Conservation (phyloP, 2,329 filamentous ascomycete species). For the Neodidymelliopsis sp. region DNA sequence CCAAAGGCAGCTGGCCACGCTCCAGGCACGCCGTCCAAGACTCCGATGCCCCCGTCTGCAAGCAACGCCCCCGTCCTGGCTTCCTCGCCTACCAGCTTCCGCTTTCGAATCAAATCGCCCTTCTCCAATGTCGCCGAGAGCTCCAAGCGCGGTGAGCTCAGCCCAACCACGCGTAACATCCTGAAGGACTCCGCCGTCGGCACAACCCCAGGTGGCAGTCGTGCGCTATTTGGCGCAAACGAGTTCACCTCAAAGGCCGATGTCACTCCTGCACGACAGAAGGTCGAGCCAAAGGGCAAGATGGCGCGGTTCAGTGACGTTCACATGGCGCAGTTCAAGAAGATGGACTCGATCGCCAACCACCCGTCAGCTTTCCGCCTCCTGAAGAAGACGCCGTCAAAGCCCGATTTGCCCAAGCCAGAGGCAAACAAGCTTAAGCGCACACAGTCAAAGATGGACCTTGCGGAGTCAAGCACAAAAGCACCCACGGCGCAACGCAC, state of each 20-base stretch:
- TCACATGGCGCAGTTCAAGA: conserved; percentile 90
- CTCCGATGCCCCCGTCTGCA: conserved; percentile 35
- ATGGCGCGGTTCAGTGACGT: conserved; percentile 80
- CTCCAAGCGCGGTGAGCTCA: conserved; percentile 69
- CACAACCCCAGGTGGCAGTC: conserved; percentile 50
- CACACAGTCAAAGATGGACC: conserved; percentile 65
- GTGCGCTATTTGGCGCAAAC: conserved; percentile 42
- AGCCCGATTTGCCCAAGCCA: conserved; percentile 57
- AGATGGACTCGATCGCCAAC: conserved; percentile 94
- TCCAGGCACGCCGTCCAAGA: conserved; percentile 71
- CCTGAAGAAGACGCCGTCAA: conserved; percentile 53
- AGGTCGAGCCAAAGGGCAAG: conserved; percentile 81
- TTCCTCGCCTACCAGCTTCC: conserved; percentile 66
- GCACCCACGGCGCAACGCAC: conserved; percentile 57
- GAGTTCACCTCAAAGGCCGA: conserved; percentile 50
- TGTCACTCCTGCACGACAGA: conserved; percentile 65
- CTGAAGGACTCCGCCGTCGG: conserved; percentile 75
- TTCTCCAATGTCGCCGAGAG: conserved; percentile 66
- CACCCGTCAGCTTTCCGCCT: conserved; percentile 81
- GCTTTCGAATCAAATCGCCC: conserved; percentile 67
- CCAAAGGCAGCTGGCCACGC: conserved; percentile 53
- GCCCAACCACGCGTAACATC: conserved; percentile 66
- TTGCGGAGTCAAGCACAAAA: conserved; percentile 65
- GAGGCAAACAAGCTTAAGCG: conserved; percentile 59
- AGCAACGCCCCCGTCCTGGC: conserved; percentile 29